Base-by-base conservation (phyloP, 768 basidiomycete species). In the Gautieria morchelliformis region DNA sequence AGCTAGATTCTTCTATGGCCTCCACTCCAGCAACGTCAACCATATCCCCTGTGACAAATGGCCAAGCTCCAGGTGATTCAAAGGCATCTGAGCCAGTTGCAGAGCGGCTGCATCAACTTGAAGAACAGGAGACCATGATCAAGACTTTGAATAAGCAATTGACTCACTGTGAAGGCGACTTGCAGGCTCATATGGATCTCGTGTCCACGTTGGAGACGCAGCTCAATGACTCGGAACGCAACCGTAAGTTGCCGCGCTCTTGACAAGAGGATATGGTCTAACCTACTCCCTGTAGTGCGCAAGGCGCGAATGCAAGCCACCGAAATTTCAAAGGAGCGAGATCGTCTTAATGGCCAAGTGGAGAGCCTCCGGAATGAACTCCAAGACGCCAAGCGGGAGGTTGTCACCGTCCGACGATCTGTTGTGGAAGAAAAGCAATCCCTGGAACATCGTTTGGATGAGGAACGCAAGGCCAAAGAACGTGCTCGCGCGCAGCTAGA, bases 231-330 rank as follows among this genome's bases (percentile, higher is more conserved):
- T 89, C 90, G 20, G 93, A 95, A 74, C 91, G 95, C 70, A 93
- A 93, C 66, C 75, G 91, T 93, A 70, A 72, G 90, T 81, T 60
- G 12, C 53, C 37, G 57, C 48, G 53, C 59, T 24, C 46, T 53
- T 47, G 42, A 51, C 50, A 45, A 58, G 20, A 22, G 30, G 32
- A 50, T 61, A 58, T 48, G 62, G 59, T 46, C 54, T 61, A 30
- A 47, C 41, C 46, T 61, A 11, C 41, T 56, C 49, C 44, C 33
- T 56, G 35, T 64, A 93, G 89, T 95, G 56, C 89, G 93, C 59
- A 95, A 95, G 71, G 87, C 92, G 6, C 89, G 93, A 39, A 86
- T 92, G 83, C 93, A 94, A 68, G 89, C 91, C 19, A 91, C 88
- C 56, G 93, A 95, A 66, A 72, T 93, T 40, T 87, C 87, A 10